These are phyloP conservation scores for Nicotiana benthamiana DNA, from an alignment of 257 asterid genomes.

Conservation along the genomic window DNA sequence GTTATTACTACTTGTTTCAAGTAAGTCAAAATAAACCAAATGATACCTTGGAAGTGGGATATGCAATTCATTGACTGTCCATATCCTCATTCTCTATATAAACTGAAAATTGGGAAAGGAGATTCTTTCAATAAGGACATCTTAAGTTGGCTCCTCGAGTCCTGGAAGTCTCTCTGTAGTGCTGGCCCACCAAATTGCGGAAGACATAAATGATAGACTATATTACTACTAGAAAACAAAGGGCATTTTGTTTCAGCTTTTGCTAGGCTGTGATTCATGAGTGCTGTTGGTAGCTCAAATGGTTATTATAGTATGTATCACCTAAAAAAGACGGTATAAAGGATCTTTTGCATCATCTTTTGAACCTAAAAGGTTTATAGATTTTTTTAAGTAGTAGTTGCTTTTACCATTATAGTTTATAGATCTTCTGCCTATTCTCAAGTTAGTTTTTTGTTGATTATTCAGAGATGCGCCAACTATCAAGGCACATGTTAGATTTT, in stretches of 20 bases:
- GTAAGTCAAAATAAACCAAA: constrained; percentile 24
- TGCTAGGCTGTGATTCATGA: constrained; percentile 35
- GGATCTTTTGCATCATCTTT: constrained; percentile 28
- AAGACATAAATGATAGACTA: constrained; percentile 4
- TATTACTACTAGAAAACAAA: constrained; percentile 11
- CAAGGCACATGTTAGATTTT: neutral
- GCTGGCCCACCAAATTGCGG: constrained; percentile 25
- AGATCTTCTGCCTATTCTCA: neutral
- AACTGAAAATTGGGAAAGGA: constrained; percentile 8
- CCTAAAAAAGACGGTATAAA: neutral
- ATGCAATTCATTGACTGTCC: constrained; percentile 20
- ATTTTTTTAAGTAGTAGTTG: neutral
- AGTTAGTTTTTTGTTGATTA: neutral
- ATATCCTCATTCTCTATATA: constrained; percentile 19
- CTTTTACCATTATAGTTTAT: neutral
- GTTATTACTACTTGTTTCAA: neutral
- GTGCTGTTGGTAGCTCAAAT: constrained; percentile 9
- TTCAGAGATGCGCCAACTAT: neutral
- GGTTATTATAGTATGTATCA: neutral
- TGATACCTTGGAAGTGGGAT: constrained; percentile 21
- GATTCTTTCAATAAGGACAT: constrained; percentile 26
- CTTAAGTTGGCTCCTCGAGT: constrained; percentile 43
- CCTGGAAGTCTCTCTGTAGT: constrained; percentile 27
- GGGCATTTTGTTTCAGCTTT: constrained; percentile 19
- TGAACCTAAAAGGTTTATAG: constrained; percentile 22